A percentile compares a stretch with the other conserved stretches of the same genome.
Evolutionary conservation across 129 eudicot genomes (phyloP).

Genomic region (sunflower (Helianthus annuus)): DNA sequence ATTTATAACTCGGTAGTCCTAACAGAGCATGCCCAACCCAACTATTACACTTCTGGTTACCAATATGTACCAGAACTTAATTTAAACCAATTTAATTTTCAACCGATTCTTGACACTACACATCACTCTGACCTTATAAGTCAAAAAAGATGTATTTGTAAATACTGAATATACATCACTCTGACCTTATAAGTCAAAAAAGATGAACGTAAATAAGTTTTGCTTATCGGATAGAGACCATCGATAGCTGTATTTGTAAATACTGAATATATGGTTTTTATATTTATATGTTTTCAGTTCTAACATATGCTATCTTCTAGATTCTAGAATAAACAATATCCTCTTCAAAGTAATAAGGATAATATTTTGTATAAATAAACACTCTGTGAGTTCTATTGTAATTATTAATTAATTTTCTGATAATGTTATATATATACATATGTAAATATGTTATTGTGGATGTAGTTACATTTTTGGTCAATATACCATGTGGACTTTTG

Average conservation of each 20-base stretch:
- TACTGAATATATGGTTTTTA: background rate
- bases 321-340: background rate
- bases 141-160: background rate
- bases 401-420: background rate
- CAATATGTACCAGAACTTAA: background rate
- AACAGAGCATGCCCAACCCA: background rate
- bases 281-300: background rate
- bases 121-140: background rate
- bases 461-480: slow-evolving; percentile 10
- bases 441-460: background rate
- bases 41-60: background rate
- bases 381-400: slow-evolving; percentile 1
- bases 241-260: background rate
- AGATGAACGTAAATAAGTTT: slow-evolving; percentile 6
- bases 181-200: background rate
- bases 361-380: slow-evolving; percentile 6
- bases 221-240: slow-evolving; percentile 2
- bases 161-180: too few relatives aligned
- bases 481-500: slow-evolving; percentile 5
- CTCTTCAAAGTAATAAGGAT: background rate
- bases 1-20: background rate
- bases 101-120: slow-evolving; percentile 1
- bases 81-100: background rate
- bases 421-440: background rate
- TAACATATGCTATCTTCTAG: background rate